phyloP scores from a whole-genome alignment of 2,329 filamentous ascomycete species.

The Pleurostoma richardsiae region DNA sequence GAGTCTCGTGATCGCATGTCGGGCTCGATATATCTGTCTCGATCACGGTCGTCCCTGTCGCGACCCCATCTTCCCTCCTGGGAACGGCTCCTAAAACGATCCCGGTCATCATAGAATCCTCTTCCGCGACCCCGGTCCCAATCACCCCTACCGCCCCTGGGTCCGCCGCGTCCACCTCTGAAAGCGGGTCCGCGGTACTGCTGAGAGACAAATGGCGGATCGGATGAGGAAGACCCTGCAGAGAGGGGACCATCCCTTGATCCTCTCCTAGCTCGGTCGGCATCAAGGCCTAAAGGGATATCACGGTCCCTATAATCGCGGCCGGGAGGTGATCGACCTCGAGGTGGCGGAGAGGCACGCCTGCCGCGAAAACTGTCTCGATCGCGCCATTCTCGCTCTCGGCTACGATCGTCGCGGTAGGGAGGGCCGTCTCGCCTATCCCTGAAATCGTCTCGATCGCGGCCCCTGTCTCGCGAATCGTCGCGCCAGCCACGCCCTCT shows the following conservation, averaged over 20 bases:
- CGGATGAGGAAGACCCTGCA: conserved; percentile 65
- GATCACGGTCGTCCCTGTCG: conserved; percentile 38
- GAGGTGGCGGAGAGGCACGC: conserved; percentile 53
- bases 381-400: conserved; percentile 50
- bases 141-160: conserved; percentile 45
- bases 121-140: conserved; percentile 45
- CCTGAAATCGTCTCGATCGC: conserved; percentile 58
- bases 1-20: conserved; percentile 32
- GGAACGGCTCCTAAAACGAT: conserved; percentile 63
- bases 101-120: conserved; percentile 55
- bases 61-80: conserved; percentile 57
- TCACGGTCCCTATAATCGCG: conserved; percentile 60
- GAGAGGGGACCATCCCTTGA: conserved; percentile 71
- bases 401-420: conserved; percentile 55
- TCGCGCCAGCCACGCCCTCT: conserved; percentile 56
- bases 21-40: conserved; percentile 28
- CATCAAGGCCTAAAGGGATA: conserved; percentile 58
- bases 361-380: conserved; percentile 51
- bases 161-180: conserved; percentile 46
- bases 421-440: conserved; percentile 44
- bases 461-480: conserved; percentile 55
- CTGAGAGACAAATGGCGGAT: conserved; percentile 53
- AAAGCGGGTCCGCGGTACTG: conserved; percentile 53
- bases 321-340: conserved; percentile 59
- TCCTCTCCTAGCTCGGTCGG: conserved; percentile 60